Base-by-base conservation (phyloP, 768 basidiomycete species). In the Tulasnella calospora region DNA sequence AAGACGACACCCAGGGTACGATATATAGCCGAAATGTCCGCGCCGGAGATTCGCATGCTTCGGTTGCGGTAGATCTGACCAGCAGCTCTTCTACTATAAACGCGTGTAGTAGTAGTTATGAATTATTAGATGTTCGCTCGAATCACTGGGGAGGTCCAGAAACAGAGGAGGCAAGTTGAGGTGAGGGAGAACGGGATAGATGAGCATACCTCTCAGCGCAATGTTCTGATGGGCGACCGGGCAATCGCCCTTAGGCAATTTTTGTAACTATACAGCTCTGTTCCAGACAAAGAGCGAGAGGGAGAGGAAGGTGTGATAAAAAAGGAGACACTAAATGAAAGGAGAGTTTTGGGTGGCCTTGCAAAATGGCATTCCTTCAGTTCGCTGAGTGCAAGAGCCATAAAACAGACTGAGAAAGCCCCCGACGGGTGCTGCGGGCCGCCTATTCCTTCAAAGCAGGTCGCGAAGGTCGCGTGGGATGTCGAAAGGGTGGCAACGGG, bases 41-140 rank as follows among this genome's bases (percentile, higher is more conserved):
- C 61, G 61, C 61, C 61, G 61, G 61, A 67, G 30, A 67, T 67
- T 67, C 61, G 61, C 61, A 67, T 67, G 61, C 30, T 67, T 67
- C 61, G 23, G 61, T 67, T 35, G 61, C 61, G 61, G 61, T 67
- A 67, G 61, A 67, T 67, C 61, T 67, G 61, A 67, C 61, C 61
- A 67, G 61, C 61, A 67, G 61, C 27, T 67, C 61, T 67, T 67
- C 61, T 67, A 13, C 2, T 67, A 35, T 67, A 67, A 67, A 35
- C 33, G 57, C 57, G 3, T 40, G 3, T 8, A 67, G 9, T 27
- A 33, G 61, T 27, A 67, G 30, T 15, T 8, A 67, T 35, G 61
- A 17, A 35, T 27, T 13, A 33, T 27, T 67, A 35, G 30, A 0
- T 30, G 27, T 67, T 67, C 5, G 1, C 30, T 67, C n/a, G 27